Percentiles rank a stretch among this genome's conserved stretches.
These are phyloP conservation scores for Globisporangium camurandrum DNA, from an alignment of 352 stramenopile genomes.

Conservation along the genomic window DNA sequence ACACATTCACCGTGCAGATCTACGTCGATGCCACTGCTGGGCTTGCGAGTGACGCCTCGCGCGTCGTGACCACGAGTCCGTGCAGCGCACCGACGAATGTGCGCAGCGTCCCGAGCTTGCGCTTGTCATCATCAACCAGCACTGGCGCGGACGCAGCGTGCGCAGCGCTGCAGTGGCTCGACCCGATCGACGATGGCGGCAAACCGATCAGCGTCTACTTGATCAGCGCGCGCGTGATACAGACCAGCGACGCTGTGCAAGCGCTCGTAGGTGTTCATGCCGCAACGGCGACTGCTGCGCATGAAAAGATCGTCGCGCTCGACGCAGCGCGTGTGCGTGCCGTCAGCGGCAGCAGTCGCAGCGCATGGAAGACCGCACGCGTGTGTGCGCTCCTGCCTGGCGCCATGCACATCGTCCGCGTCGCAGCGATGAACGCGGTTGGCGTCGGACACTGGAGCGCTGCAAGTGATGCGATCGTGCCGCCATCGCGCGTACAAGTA, in stretches of 20 bases:
- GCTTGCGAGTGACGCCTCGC: conserved; percentile 42
- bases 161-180: conserved; percentile 47
- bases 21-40: conserved; percentile 47
- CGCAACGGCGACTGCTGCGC: neutral
- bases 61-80: conserved; percentile 27
- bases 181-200: conserved; percentile 45
- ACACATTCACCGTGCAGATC: conserved; percentile 67
- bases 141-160: conserved; percentile 23
- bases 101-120: conserved; percentile 26
- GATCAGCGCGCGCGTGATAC: conserved; percentile 16
- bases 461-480: conserved; percentile 21
- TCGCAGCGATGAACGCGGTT: conserved; percentile 61
- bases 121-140: neutral
- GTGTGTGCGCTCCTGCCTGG: conserved; percentile 47
- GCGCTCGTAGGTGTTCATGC: conserved; percentile 14
- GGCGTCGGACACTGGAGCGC: conserved; percentile 45
- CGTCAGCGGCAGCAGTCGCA: neutral
- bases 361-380: conserved; percentile 20
- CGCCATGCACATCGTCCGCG: conserved; percentile 36
- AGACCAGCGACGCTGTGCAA: conserved; percentile 7
- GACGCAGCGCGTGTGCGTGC: neutral
- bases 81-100: conserved; percentile 31
- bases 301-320: conserved; percentile 10
- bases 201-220: conserved; percentile 36
- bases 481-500: no score